These are phyloP conservation scores for Aegilops umbellulata DNA, from an alignment of 176 grass and related monocot species.

Conservation along the genomic window DNA sequence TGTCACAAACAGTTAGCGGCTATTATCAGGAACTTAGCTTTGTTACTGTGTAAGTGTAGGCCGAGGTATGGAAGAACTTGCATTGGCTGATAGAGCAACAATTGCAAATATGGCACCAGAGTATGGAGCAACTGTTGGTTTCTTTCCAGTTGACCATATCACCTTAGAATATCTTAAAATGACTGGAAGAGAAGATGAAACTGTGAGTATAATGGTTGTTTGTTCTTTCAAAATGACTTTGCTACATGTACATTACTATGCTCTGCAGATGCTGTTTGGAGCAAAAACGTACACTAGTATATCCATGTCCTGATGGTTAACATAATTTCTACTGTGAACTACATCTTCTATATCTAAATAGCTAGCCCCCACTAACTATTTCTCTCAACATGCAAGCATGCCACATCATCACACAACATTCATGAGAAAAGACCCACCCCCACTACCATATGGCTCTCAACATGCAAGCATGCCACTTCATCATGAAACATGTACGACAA, in stretches of 20 bases:
- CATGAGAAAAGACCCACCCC: too few species aligned
- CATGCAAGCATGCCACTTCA: too few species aligned
- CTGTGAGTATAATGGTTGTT: conserved; percentile 26
- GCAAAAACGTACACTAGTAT: not conserved
- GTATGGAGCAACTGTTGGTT: conserved; percentile 74
- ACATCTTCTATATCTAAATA: too few species aligned
- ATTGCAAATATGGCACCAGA: conserved; percentile 80
- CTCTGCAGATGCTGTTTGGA: not conserved
- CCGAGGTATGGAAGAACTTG: conserved; percentile 13
- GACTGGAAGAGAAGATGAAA: conserved; percentile 68
- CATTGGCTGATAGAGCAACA: conserved; percentile 59
- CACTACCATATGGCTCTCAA: too few species aligned
- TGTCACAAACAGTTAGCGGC: not conserved
- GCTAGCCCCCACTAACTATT: too few species aligned
- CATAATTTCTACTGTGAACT: not conserved
- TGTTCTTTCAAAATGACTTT: not conserved
- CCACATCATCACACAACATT: too few species aligned
- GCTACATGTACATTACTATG: not conserved
- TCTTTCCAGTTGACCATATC: conserved; percentile 53
- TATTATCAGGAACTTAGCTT: not conserved
- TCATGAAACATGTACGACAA: too few species aligned
- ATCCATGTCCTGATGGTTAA: not conserved
- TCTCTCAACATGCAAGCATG: too few species aligned
- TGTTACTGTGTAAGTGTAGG: not conserved
- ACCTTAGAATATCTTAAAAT: conserved; percentile 24